Evolutionary conservation across 2,329 filamentous ascomycete species (phyloP), one percentile per base, ranked within the genome.

Genomic region (Chrysoporthe deuterocubensis): DNA sequence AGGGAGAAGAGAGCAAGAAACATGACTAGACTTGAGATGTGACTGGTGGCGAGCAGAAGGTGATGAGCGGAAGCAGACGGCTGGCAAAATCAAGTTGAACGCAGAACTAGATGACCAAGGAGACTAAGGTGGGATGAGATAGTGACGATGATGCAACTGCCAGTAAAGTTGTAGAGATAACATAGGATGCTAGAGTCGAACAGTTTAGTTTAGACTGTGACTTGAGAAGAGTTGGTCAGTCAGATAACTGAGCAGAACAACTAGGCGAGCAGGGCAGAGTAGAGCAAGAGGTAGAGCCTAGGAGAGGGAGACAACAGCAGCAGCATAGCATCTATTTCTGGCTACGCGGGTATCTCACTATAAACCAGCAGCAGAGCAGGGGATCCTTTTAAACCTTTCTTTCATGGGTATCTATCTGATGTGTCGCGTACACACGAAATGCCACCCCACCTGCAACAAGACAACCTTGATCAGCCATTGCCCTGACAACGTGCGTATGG

Each of bases 351-450:
- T 40, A 40, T 40, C 16, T 32, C 16, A 54, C 21, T 57, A 26
- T 11, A 34, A 40, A 57, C 16, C 16, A 37, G 16, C 32, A n/a
- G 32, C 16, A 57, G 16, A 57, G 54, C 14, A 40, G 14, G 11
- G 54, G n/a, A n/a, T 32, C 54, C 34, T 37, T 57, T 9, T 40
- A 14, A 57, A 40, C 37, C 57, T 54, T 64, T 11, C 52, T 61
- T 50, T 48, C 42, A 34, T 61, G 65, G 65, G 65, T 67, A 67
- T 67, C 65, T 62, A 67, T 67, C 54, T 62, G 65, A 44, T 62
- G 59, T 54, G 44, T 50, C 32, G 48, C 59, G 56, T 50, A 61
- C 50, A 50, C 59, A 26, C 43, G 18, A 62, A 62, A 57, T 59
- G 44, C 50, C 50, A 32, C 26, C 16, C 40, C 43, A 52, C 26